Evolutionary conservation across 2,329 filamentous ascomycete species (phyloP), one percentile per base, ranked within the genome.

Genomic region (Blastomyces emzantsi): DNA sequence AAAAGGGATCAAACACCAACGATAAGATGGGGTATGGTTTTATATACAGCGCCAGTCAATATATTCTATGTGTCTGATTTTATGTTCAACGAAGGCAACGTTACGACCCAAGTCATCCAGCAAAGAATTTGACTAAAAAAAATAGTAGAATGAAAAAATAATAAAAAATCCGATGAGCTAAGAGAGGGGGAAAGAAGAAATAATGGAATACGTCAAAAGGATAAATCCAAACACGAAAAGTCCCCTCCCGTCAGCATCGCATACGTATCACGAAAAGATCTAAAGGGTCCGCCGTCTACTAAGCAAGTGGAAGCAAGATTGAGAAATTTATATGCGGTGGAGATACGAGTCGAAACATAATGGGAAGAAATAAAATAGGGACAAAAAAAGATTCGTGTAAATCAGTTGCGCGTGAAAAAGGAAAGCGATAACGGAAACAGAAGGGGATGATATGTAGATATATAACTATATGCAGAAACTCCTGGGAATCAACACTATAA

Each of bases 401-500:
- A 43, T 43, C 41, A 43, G 15, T 17, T n/a, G 36, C 39, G 55
- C 55, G 6, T 36, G 33, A 57, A 57, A 39, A 22, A 22, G 55
- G 55, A 15, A 7, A 57, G 25, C 30, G n/a, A 47, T 49, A 60
- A 33, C 22, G n/a, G 41, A 59, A 45, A 36, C 17, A 33, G 5
- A 60, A n/a, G 3, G 25, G 57, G n/a, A 36, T 1, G n/a, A 55
- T 36, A n/a, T 33, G 30, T n/a, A 9, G 17, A 55, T 19, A 54
- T 25, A 52, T 25, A 52, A 8, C 25, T 25, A 28, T 17, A 36
- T 55, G 17, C 41, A 43, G 25, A 45, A 49, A 60, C 57, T 47
- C 57, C 57, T 59, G 57, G 41, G 57, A 33, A 59, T n/a, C n/a
- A 11, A 57, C 55, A 57, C 57, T 30, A 13, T 25, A 47, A 33